phyloP scores from a whole-genome alignment of 1,284 basidiomycete genomes.

The Cutaneotrichosporon cyanovorans region DNA sequence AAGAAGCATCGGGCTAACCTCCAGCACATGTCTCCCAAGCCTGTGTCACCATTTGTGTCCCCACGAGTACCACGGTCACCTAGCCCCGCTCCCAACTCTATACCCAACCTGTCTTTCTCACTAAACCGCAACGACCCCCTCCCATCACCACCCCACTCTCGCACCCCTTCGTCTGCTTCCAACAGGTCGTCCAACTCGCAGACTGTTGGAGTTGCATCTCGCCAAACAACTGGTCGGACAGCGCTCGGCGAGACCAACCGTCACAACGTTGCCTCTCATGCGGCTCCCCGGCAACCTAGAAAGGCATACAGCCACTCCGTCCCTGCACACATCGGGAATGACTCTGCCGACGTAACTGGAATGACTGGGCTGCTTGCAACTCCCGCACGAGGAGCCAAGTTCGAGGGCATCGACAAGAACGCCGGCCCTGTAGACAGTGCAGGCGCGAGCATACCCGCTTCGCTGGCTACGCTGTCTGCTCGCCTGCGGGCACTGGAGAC shows the following conservation, averaged over 20 bases:
- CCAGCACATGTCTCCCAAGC: constrained; percentile 13
- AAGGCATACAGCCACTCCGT: neutral
- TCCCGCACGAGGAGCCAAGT: constrained; percentile 35
- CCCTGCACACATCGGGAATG: constrained; percentile 1
- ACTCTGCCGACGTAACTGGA: constrained; percentile 38
- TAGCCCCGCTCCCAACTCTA: constrained; percentile 16
- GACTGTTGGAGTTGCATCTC: neutral
- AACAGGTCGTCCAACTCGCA: neutral
- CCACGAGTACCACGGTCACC: constrained; percentile 11
- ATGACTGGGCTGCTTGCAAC: constrained; percentile 42
- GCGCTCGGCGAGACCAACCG: constrained; percentile 25
- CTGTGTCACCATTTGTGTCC: constrained; percentile 7
- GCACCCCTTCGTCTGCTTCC: constrained; percentile 16
- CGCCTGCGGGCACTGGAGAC: constrained; percentile 54
- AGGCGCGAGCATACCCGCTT: constrained; percentile 24
- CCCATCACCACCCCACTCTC: constrained; percentile 30
- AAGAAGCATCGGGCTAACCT: too few relatives aligned
- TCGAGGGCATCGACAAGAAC: constrained; percentile 34
- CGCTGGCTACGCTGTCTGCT: constrained; percentile 35
- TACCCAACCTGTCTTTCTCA: constrained; percentile 48
- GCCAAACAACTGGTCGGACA: neutral
- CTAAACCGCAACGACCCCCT: constrained; percentile 36
- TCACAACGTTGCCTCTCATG: constrained; percentile 20
- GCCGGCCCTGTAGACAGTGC: constrained; percentile 21
- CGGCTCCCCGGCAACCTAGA: neutral